A percentile compares a stretch with the other conserved stretches of the same genome.
These are phyloP conservation scores for Zygoascus ofunaensis DNA, from an alignment of 805 yeast genomes.

Conservation along the genomic window DNA sequence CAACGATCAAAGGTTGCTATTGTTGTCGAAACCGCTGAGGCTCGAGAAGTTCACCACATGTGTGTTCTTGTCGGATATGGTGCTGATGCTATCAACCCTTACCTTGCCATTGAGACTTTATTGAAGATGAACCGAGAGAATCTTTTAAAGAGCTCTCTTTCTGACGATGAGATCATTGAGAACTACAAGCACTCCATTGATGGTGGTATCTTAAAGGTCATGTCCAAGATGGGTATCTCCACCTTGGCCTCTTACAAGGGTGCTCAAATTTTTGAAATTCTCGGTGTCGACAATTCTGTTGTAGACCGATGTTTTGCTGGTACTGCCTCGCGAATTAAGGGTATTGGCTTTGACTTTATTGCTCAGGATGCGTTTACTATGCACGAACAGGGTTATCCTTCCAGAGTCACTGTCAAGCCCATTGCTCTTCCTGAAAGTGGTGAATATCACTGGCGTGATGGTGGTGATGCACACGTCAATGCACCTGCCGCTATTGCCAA, in stretches of 20 bases:
- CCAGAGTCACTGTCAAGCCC: constrained; percentile 60
- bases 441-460: constrained; percentile 98
- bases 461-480: constrained; percentile 92
- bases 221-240: constrained; percentile 99
- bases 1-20: constrained; percentile 93
- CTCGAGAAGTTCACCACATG: constrained; percentile 93
- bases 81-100: constrained; percentile 93
- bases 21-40: constrained; percentile 90
- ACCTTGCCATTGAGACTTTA: constrained; percentile 83
- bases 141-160: constrained; percentile 39
- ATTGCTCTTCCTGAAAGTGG: constrained; percentile 85
- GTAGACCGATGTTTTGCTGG: constrained; percentile 94
- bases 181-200: constrained; percentile 83
- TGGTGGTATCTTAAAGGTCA: constrained; percentile 88
- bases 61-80: constrained; percentile 94
- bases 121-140: constrained; percentile 77
- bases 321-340: constrained; percentile 93
- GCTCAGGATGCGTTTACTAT: constrained; percentile 94
- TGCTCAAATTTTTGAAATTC: constrained; percentile 95
- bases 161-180: constrained; percentile 51
- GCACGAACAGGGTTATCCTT: constrained; percentile 88
- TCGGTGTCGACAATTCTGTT: constrained; percentile 92
- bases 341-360: constrained; percentile 89
- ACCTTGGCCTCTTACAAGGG: constrained; percentile 98
- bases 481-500: constrained; percentile 93